Conservation (phyloP, 2,329 filamentous ascomycete species). For the Trichoderma brevicompactum region DNA sequence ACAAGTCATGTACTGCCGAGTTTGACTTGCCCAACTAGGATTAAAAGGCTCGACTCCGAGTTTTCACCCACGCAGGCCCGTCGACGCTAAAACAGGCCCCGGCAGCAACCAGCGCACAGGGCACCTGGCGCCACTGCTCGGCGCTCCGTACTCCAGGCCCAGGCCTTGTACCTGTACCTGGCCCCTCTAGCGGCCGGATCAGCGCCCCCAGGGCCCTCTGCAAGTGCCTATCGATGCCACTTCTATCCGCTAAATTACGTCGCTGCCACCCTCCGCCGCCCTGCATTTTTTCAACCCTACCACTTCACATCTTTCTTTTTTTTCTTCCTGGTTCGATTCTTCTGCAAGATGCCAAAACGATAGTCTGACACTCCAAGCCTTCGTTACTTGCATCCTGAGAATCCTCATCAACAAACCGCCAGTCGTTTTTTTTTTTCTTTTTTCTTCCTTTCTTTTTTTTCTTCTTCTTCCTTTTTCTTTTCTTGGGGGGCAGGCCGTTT, state of each 20-base stretch:
- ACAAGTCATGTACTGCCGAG: too few relatives aligned
- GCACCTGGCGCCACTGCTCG: constrained; percentile 10
- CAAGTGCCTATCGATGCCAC: constrained; percentile 20
- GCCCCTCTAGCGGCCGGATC: constrained; percentile 19
- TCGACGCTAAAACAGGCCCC: constrained; percentile 23
- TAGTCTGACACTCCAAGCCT: not conserved
- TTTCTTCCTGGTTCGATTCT: constrained; percentile 3
- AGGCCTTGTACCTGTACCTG: constrained; percentile 6
- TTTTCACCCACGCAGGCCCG: constrained; percentile 14
- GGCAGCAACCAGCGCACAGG: constrained; percentile 22
- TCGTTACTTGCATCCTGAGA: constrained; percentile 5
- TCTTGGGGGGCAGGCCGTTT: not conserved
- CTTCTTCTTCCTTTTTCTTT: not conserved
- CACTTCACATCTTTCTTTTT: constrained; percentile 8
- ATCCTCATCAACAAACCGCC: not conserved
- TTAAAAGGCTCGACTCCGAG: constrained; percentile 15
- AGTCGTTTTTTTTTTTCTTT: not conserved
- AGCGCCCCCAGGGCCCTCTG: constrained; percentile 24
- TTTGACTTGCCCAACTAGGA: constrained; percentile 26
- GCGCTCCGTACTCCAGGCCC: not conserved
- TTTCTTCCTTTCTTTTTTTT: not conserved
- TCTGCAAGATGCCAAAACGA: not conserved
- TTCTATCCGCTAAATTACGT: constrained; percentile 27
- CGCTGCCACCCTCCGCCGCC: constrained; percentile 17
- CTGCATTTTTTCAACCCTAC: constrained; percentile 13